Evolutionary conservation across 768 basidiomycete genomes (phyloP), one percentile per base, ranked within the genome.

Genomic region (Paxillus rubicundulus): DNA sequence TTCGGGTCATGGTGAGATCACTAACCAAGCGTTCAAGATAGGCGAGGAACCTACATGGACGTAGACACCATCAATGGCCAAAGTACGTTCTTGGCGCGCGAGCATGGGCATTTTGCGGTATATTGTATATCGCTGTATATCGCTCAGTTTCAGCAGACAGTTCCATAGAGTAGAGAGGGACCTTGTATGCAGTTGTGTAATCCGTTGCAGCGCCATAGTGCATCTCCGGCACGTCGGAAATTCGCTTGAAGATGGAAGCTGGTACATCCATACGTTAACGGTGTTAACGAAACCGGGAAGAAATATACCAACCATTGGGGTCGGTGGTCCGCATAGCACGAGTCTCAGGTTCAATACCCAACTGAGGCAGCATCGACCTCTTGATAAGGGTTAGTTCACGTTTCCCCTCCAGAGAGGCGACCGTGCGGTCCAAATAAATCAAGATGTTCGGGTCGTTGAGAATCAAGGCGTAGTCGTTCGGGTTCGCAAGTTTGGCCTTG

Each of bases 31-130:
- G 12, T 32, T 13, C 40, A 21, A 14, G 47, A 50, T 4, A 17
- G 14, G 21, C 8, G 24, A 4, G 40, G 32, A 18, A 67, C 81
- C 55, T 53, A 92, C 91, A 66, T 94, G 91, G 33, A 97, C 84
- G 61, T 98, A 98, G 57, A 86, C 90, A 4, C 94, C 94, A 68
- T 99, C 97, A 55, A 98, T 91, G 13, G 96, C 95, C 2, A 99
- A 79, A 2, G 85, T 84, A 5, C 95, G 84, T 65, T 96, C 92
- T 60, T 94, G 93, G 18, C 92, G 82, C 43, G 98, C 85, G 21
- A 92, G 74, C 88, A 95, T 96, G 2, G 95, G 93, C 70, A 96
- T 83, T 72, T 96, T 98, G 44, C 96, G 87, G 65, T 89, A 91
- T 16, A 99, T 89, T 0, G 84, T 88, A 61, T 86, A 99, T 80